Evolutionary conservation across 768 basidiomycete genomes (phyloP), one percentile per base, ranked within the genome.

Genomic region (Lactarius trivialis): DNA sequence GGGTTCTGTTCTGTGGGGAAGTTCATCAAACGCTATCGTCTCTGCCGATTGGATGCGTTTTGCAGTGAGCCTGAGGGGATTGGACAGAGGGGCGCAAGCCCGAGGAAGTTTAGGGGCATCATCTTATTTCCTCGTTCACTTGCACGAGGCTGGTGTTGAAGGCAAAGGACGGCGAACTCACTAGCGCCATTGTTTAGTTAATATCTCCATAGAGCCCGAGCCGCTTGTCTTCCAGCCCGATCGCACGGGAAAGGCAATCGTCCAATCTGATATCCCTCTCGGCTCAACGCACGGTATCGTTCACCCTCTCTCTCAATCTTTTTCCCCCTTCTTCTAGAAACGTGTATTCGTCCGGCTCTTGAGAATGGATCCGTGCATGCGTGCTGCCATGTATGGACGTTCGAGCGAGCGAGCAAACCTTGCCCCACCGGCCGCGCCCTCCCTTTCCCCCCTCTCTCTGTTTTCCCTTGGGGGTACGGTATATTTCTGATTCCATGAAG

Each of bases 151-250:
- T n/a, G 9, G 32, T 30, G 24, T 48, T 48, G 6, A 1, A 45
- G 15, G 30, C 14, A 21, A 45, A 45, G 24, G 45, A 26, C 24
- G 19, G 39, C 39, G 17, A 19, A 19, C 37, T 37, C 37, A 37
- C 37, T 9, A 0, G 21, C 21, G 12, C 21, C 21, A 45, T 12
- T 11, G 0, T 30, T 3, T 30, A 30, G 30, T 30, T 32, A 41
- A 9, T 57, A 61, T 52, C 61, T 36, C 61, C 61, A 34, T 62
- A 3, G 19, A 19, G 56, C 26, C 15, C 56, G 15, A 15, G 11
- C 15, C 24, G 30, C 21, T 33, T 32, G 5, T 30, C 55, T 50
- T 51, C 60, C 19, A 45, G 7, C 7, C 28, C n/a, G 24, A 57
- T 53, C 55, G 24, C 21, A 51, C 55, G 33, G 7, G 49, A 61